Percentiles rank a stretch among this genome's conserved stretches.
Evolutionary conservation across 768 basidiomycete genomes (phyloP).

Genomic region (Amanita fuliginea): DNA sequence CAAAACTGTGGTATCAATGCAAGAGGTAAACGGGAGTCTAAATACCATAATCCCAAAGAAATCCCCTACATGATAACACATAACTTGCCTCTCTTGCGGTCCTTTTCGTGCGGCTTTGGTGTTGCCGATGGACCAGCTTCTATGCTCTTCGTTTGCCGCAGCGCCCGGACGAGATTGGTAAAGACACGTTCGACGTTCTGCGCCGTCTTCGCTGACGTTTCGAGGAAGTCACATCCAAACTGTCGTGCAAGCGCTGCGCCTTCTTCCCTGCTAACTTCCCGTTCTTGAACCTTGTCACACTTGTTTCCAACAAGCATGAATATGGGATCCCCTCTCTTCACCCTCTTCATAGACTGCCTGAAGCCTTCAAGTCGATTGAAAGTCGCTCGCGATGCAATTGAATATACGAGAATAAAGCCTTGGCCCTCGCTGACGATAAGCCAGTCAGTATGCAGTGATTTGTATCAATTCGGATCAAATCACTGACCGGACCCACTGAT

Average conservation of each 20-base stretch:
- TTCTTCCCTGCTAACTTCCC: constrained; percentile 88
- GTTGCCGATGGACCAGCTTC: constrained; percentile 31
- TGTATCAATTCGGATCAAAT: constrained; percentile 6
- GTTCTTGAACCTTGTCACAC: constrained; percentile 82
- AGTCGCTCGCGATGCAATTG: constrained; percentile 87
- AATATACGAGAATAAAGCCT: constrained; percentile 96
- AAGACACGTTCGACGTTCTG: constrained; percentile 89
- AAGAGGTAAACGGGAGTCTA: constrained; percentile 71
- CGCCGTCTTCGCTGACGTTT: constrained; percentile 94
- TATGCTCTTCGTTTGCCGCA: constrained; percentile 62
- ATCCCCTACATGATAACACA: constrained; percentile 77
- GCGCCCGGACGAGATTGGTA: constrained; percentile 72
- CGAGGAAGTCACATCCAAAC: constrained; percentile 89
- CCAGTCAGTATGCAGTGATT: constrained; percentile 3
- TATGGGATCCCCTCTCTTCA: constrained; percentile 75
- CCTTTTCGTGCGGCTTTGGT: constrained; percentile 24
- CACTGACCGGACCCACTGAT: constrained; percentile 95
- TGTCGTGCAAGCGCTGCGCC: constrained; percentile 71
- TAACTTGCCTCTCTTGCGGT: constrained; percentile 22
- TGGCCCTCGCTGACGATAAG: constrained; percentile 69
- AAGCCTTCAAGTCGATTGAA: constrained; percentile 88
- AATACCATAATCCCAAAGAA: constrained; percentile 50
- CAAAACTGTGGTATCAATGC: constrained; percentile 70
- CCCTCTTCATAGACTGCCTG: constrained; percentile 81
- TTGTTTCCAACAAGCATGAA: constrained; percentile 98